Conservation (phyloP, 495 filamentous ascomycete species). For the Friedmanniomyces endolithicus region DNA sequence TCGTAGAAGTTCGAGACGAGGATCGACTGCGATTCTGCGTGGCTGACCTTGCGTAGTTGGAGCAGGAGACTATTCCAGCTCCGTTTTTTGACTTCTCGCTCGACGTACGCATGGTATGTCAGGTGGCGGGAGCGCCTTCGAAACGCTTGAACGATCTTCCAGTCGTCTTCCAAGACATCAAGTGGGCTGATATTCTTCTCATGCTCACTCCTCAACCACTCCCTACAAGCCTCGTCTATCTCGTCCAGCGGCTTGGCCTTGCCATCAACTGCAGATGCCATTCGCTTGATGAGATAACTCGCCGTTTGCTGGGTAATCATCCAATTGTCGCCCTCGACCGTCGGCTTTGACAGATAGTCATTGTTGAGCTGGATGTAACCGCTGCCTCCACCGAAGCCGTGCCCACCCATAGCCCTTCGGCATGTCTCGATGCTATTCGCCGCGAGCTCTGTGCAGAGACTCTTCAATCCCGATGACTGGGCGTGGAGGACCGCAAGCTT, state of each 20-base stretch:
- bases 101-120: slow-evolving; percentile 34
- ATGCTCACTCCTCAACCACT: slow-evolving; percentile 19
- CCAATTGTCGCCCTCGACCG: slow-evolving; percentile 43
- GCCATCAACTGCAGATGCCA: slow-evolving; percentile 29
- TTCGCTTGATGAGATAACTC: slow-evolving; percentile 38
- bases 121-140: slow-evolving; percentile 34
- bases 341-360: slow-evolving; percentile 40
- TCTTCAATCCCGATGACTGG: slow-evolving; percentile 39
- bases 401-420: slow-evolving; percentile 38
- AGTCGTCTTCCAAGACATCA: slow-evolving; percentile 23
- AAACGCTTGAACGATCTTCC: slow-evolving; percentile 33
- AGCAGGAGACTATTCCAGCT: slow-evolving; percentile 39
- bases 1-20: slow-evolving; percentile 34
- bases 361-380: slow-evolving; percentile 37
- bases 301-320: slow-evolving; percentile 43
- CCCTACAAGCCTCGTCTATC: slow-evolving; percentile 22
- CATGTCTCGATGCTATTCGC: slow-evolving; percentile 41
- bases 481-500: slow-evolving; percentile 38
- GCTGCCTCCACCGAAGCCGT: slow-evolving; percentile 39
- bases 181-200: slow-evolving; percentile 8
- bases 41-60: slow-evolving; percentile 36
- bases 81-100: slow-evolving; percentile 33
- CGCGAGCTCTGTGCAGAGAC: slow-evolving; percentile 37
- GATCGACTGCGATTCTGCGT: slow-evolving; percentile 38
- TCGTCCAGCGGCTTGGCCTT: slow-evolving; percentile 22